Evolutionary conservation across 768 basidiomycete genomes (phyloP).

Genomic region (Leccinum broughii): DNA sequence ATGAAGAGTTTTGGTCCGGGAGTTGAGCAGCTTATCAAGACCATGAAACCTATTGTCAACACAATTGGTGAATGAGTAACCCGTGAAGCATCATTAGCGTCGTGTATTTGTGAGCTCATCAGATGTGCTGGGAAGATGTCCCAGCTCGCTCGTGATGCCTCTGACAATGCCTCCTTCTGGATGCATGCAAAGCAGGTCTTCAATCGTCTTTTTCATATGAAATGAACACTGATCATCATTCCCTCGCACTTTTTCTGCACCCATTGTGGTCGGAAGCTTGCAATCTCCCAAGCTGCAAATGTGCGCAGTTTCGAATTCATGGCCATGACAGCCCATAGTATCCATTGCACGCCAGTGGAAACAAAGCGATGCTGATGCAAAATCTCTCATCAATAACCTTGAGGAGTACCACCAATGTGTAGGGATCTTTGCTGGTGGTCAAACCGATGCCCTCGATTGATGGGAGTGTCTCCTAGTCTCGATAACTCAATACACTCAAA

Average conservation of each 20-base stretch:
- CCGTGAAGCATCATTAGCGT: neutral
- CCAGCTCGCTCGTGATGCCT: too few species aligned
- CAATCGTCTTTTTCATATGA: slow-evolving; percentile 27
- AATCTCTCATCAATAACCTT: neutral
- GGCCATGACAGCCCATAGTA: neutral
- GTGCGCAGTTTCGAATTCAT: neutral
- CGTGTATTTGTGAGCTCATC: neutral
- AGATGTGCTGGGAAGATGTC: neutral
- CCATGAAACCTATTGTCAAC: neutral
- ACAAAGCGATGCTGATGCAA: neutral
- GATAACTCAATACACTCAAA: too few species aligned
- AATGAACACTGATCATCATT: slow-evolving; percentile 32
- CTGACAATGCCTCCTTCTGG: too few species aligned
- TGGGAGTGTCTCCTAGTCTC: neutral
- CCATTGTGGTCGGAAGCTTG: neutral
- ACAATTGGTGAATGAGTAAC: neutral
- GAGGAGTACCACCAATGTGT: neutral
- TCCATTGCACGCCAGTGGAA: neutral
- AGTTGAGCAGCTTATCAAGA: neutral
- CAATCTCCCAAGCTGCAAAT: neutral
- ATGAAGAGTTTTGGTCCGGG: neutral
- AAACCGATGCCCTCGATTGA: neutral
- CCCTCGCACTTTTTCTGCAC: slow-evolving; percentile 18
- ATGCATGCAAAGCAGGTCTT: slow-evolving; percentile 19
- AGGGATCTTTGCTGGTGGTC: neutral